A percentile compares a stretch with the other conserved stretches of the same genome.
These are phyloP conservation scores for Aspergillus sp. DNA, from an alignment of 2,329 filamentous ascomycete species.

Conservation along the genomic window DNA sequence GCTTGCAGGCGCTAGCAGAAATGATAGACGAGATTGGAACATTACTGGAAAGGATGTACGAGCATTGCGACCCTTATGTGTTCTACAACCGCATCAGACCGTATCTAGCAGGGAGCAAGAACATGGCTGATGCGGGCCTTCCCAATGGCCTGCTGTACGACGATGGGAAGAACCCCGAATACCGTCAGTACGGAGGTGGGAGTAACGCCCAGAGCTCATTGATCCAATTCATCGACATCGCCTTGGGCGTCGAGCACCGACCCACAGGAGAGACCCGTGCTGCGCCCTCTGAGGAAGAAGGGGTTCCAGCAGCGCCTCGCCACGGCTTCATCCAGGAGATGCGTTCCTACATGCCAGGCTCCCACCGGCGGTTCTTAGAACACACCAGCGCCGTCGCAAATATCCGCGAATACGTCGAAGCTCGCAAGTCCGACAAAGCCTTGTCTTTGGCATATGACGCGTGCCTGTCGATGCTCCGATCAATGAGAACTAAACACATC, in stretches of 20 bases:
- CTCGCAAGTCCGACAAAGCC: conserved; percentile 58
- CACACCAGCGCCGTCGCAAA: conserved; percentile 80
- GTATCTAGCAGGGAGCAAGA: conserved; percentile 93
- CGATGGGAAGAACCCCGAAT: conserved; percentile 66
- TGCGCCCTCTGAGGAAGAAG: conserved; percentile 43
- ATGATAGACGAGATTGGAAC: conserved; percentile 78
- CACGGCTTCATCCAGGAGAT: conserved; percentile 97
- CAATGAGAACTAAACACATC: conserved; percentile 90
- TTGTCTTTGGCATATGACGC: conserved; percentile 85
- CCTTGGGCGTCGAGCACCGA: conserved; percentile 83
- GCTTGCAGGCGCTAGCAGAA: conserved; percentile 80
- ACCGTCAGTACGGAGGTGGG: conserved; percentile 85
- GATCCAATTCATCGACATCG: conserved; percentile 95
- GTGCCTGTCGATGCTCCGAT: conserved; percentile 75
- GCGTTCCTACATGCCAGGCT: conserved; percentile 94
- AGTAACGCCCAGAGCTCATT: conserved; percentile 97
- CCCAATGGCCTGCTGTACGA: conserved; percentile 87
- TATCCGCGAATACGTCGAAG: conserved; percentile 78
- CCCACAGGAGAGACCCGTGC: conserved; percentile 71
- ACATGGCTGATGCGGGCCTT: conserved; percentile 92
- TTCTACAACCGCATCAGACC: conserved; percentile 97
- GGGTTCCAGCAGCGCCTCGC: conserved; percentile 52
- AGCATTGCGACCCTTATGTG: conserved; percentile 88
- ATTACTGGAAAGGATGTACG: conserved; percentile 85
- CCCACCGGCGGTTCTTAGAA: conserved; percentile 83